phyloP scores from a whole-genome alignment of 1,284 basidiomycete species.

The Cutaneotrichosporon sp. region DNA sequence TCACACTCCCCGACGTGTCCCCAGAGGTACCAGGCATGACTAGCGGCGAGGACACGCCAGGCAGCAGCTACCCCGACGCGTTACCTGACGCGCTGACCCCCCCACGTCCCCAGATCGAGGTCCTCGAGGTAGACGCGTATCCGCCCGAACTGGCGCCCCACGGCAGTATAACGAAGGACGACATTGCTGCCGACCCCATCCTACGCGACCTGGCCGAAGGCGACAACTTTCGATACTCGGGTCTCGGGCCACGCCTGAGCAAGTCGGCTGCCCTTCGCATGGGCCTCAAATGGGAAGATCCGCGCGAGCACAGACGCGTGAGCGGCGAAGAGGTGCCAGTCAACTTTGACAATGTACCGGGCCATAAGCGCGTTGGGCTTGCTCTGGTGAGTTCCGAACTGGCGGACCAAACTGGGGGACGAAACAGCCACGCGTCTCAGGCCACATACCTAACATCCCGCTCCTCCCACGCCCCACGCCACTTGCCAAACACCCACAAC shows the following conservation, averaged over 20 bases:
- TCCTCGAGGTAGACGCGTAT: conserved; percentile 6
- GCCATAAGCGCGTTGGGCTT: conserved; percentile 35
- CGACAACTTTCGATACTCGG: conserved; percentile 5
- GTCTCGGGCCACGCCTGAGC: conserved; percentile 39
- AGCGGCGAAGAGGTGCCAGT: conserved; percentile 17
- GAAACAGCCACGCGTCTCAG: too few relatives aligned
- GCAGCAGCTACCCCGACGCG: conserved; percentile 10
- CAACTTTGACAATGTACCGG: conserved; percentile 31
- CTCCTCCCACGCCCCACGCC: too few relatives aligned
- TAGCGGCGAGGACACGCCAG: conserved; percentile 16
- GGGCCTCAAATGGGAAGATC: conserved; percentile 40
- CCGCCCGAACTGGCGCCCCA: conserved; percentile 6
- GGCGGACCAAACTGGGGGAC: too few relatives aligned
- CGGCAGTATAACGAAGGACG: conserved; percentile 19
- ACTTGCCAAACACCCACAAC: not conserved
- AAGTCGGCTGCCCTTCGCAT: conserved; percentile 39
- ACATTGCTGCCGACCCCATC: conserved; percentile 31
- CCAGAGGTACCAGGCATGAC: conserved; percentile 8
- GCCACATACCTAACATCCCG: too few relatives aligned
- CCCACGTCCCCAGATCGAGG: conserved; percentile 1
- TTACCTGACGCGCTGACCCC: not conserved
- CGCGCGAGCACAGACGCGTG: conserved; percentile 19
- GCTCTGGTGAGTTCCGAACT: conserved; percentile 29
- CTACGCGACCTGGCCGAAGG: conserved; percentile 21
- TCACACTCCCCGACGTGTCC: conserved; percentile 5